Base-by-base conservation (phyloP, 2,329 filamentous ascomycete species). In the Harringtonia lauricola region DNA sequence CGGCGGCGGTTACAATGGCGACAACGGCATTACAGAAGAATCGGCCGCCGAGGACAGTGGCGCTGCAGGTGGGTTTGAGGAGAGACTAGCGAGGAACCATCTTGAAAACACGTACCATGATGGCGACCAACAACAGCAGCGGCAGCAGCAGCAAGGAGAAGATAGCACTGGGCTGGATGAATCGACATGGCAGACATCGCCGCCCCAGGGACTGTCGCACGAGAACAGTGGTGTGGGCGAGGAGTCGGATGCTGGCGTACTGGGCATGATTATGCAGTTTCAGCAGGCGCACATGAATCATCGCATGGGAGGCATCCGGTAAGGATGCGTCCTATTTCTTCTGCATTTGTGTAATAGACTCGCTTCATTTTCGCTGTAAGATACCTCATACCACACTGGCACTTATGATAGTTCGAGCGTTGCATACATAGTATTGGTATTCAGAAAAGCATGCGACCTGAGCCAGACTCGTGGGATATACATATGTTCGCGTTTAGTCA, bases 101-200 rank as follows among this genome's bases (percentile, higher is more conserved):
- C 17, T 21, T 8, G 45, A 43, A 6, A 57, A 60, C 42, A 60
- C 54, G 26, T 59, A 57, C 36, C 64, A 60, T 50, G 76, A 76
- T 40, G 78, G 74, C 44, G 77, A 79, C 42, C 64, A 83, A 13
- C 36, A 34, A n/a, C 46, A 17, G 26, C 39, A 34, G 8, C 47
- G 46, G n/a, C 24, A 6, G 24, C 24, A 6, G 24, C 24, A 77
- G 74, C 3, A 76, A 77, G 26, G 52, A 75, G 50, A 71, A 36
- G 67, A 64, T 19, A 66, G 65, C 1, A 68, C 64, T 0, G 65
- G 60, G 1, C 68, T 51, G 22, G 82, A 66, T 45, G 76, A 73
- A 62, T 79, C 75, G 4, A 68, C 68, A 9, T 79, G 75, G 74
- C 72, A 78, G 55, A 74, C 71, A 15, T 72, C 72, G 3, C 74